Evolutionary conservation across 78 protist species (phyloP), one percentile per base, ranked within the genome.

Genomic region (Dictyostelium firmibasis): DNA sequence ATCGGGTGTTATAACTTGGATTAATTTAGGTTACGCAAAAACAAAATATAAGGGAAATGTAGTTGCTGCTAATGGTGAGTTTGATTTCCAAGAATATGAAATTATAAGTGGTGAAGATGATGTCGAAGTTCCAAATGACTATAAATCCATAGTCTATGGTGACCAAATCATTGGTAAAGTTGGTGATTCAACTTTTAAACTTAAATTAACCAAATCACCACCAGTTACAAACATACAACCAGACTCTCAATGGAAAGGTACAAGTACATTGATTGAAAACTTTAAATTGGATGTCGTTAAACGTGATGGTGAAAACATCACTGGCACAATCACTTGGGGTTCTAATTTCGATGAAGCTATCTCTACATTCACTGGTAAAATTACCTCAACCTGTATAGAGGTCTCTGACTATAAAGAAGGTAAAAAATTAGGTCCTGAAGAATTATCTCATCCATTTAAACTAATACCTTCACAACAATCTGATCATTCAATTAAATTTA

Each of bases 181-280:
- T 11, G 82, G 60, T 5, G 86, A 41, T 18, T 44, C 74, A 4
- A 89, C 27, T 1, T 89, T 89, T 64, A 57, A 62, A 47, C 44
- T 89, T 4, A 89, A 79, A 69, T n/a, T 89, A 11, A 69, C 94
- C 4, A 89, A 89, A 79, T 89, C 94, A 31, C 94, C 94, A 75
- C 69, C 87, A 6, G 94, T 89, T 20, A 10, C 41, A 23, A 18
- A 25, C 4, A 47, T 89, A 78, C 31, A 43, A 33, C 87, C 86
- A 3, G 29, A 50, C 60, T 50, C 87, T 8, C 41, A 41, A 50
- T 89, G 84, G 86, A 81, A 78, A 38, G 94, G 94, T 11, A 41
- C n/a, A 18, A 35, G 77, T n/a, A 62, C 87, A 9, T 85, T 62
- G n/a, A 6, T 27, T 57, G 85, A 78, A 23, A 62, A 89, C 10